Evolutionary conservation across 1,284 basidiomycete genomes (phyloP).

Genomic region (Ceratobasidium sp.): DNA sequence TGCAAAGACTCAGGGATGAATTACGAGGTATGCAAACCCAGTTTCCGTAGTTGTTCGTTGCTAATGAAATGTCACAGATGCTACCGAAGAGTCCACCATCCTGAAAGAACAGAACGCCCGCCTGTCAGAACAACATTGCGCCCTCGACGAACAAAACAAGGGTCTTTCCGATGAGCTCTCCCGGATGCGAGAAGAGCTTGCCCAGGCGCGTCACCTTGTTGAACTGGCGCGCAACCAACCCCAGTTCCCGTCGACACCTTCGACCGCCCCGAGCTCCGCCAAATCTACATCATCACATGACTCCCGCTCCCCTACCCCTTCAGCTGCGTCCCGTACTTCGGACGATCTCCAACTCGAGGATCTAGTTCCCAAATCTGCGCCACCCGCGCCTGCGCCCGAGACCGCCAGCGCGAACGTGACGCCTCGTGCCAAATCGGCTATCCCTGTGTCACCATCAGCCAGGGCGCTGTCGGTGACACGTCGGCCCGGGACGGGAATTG

Average conservation of each 20-base stretch:
- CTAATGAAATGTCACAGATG: slow-evolving; percentile 67
- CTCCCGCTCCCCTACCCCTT: slow-evolving; percentile 36
- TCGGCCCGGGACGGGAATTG: slow-evolving; percentile 30
- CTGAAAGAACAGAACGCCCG: slow-evolving; percentile 77
- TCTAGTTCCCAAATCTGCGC: slow-evolving; percentile 12
- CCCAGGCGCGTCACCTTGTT: slow-evolving; percentile 27
- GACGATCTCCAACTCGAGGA: slow-evolving; percentile 34
- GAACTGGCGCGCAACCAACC: slow-evolving; percentile 27
- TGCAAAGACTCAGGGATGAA: slow-evolving; percentile 93
- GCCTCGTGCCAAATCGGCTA: slow-evolving; percentile 34
- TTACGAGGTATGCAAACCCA: slow-evolving; percentile 77
- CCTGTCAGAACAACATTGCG: slow-evolving; percentile 53
- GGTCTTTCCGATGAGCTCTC: slow-evolving; percentile 25
- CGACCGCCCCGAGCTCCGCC: slow-evolving; percentile 32
- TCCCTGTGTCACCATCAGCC: slow-evolving; percentile 12
- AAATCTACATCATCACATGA: slow-evolving; percentile 33
- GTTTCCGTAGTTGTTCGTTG: slow-evolving; percentile 17
- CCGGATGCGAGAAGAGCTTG: slow-evolving; percentile 26
- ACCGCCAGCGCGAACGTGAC: slow-evolving; percentile 18
- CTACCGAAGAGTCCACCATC: slow-evolving; percentile 86
- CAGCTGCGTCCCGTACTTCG: slow-evolving; percentile 26
- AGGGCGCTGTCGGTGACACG: slow-evolving; percentile 38
- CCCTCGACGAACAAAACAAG: slow-evolving; percentile 51
- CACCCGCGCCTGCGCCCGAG: neutral
- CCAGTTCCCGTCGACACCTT: slow-evolving; percentile 34